Evolutionary conservation across 169 alveolate species (phyloP), one percentile per base, ranked within the genome.

Genomic region (Plasmodium sp.): DNA sequence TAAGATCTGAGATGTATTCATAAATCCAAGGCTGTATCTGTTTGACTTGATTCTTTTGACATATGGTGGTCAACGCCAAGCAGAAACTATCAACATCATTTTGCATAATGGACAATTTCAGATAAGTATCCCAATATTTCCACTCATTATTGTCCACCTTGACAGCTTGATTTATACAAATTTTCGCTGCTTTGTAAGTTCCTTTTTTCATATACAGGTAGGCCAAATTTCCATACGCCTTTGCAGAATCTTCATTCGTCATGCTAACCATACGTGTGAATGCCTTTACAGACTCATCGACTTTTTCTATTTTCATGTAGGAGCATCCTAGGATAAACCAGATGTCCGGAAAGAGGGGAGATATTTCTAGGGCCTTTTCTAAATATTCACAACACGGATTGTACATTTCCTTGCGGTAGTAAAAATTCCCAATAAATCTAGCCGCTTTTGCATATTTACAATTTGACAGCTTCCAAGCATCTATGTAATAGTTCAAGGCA

Each of bases 161-260:
- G 31, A 96, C 95, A 9, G 98, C 97, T 84, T 96, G 97, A 36
- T 93, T 96, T 39, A 96, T 94, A 54, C 97, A 94, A 51, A 96
- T 73, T 58, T 62, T 96, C 9, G 97, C 98, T 34, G 95, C 93
- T 34, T 84, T 75, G 39, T 84, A 72, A 74, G 81, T 93, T 62
- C 88, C 93, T 58, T 92, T 81, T 96, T 96, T 94, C 93, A 96
- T 58, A 83, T 96, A 96, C 56, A 96, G 92, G 54, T 95, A 90
- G 31, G 97, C 94, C 91, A 96, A 93, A 84, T 96, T 96, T 27
- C 97, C 98, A 96, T 96, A 96, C 43, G 97, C 95, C 72, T 96
- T 97, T 18, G 84, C 77, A 36, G 90, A 81, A 51, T 95, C 84
- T 9, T 96, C 97, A 80, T 95, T 96, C 31, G 96, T 73, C 83